These are phyloP conservation scores for Aspergillus ustus DNA, from an alignment of 2,329 filamentous ascomycete species.

Conservation along the genomic window DNA sequence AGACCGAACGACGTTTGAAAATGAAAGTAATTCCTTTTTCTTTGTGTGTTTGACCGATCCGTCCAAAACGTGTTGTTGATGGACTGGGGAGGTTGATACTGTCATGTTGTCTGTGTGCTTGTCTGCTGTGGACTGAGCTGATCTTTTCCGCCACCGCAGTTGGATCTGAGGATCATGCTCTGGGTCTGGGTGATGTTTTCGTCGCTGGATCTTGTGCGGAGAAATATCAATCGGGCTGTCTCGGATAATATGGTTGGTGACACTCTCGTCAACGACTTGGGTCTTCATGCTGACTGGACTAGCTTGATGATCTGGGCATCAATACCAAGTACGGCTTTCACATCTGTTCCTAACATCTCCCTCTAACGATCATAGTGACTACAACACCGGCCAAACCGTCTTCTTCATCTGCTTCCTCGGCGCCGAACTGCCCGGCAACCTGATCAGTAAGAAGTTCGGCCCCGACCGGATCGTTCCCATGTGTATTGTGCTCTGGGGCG, in stretches of 20 bases:
- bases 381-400: constrained; percentile 18
- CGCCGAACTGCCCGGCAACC: constrained; percentile 13
- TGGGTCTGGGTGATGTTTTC: constrained; percentile 60
- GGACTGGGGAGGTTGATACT: no score
- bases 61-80: background rate
- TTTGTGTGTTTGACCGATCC: background rate
- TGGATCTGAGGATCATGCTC: constrained; percentile 28
- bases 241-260: constrained; percentile 56
- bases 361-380: constrained; percentile 25
- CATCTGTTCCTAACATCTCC: no score
- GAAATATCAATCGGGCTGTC: constrained; percentile 61
- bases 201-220: constrained; percentile 62
- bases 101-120: background rate
- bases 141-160: constrained; percentile 10
- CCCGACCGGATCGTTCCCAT: constrained; percentile 15
- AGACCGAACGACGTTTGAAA: constrained; percentile 15
- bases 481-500: constrained; percentile 18
- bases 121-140: background rate
- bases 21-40: constrained; percentile 18
- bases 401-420: constrained; percentile 15
- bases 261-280: no score
- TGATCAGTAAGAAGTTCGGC: constrained; percentile 17
- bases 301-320: constrained; percentile 26
- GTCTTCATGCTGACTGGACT: background rate
- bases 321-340: background rate